Evolutionary conservation across 495 filamentous ascomycete genomes (phyloP).

Genomic region (Pseudoneurospora amorphoporcata): DNA sequence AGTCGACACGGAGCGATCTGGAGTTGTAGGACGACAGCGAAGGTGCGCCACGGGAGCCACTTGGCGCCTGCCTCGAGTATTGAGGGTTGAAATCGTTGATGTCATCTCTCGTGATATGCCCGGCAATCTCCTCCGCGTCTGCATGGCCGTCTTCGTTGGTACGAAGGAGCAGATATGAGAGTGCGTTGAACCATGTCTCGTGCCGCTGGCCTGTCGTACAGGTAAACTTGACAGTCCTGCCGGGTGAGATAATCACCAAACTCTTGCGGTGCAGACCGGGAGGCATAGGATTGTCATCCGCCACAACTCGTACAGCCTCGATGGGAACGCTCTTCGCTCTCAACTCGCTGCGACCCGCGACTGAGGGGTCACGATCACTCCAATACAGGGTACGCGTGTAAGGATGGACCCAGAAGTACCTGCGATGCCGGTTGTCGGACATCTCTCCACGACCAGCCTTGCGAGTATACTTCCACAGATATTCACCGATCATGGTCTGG

Average conservation of each 20-base stretch:
- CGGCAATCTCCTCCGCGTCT: slow-evolving; percentile 47
- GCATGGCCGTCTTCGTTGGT: slow-evolving; percentile 49
- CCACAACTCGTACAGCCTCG: slow-evolving; percentile 85
- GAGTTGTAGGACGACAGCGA: slow-evolving; percentile 81
- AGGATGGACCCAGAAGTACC: slow-evolving; percentile 98
- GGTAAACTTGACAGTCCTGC: slow-evolving; percentile 81
- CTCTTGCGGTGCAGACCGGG: slow-evolving; percentile 91
- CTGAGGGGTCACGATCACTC: slow-evolving; percentile 81
- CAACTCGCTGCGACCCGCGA: slow-evolving; percentile 63
- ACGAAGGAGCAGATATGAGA: slow-evolving; percentile 82
- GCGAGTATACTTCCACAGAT: slow-evolving; percentile 97
- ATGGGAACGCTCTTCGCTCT: slow-evolving; percentile 93
- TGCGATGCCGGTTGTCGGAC: slow-evolving; percentile 77
- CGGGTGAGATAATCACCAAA: slow-evolving; percentile 80
- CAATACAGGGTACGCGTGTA: slow-evolving; percentile 96
- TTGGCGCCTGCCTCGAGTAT: slow-evolving; percentile 37
- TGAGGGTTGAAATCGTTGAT: slow-evolving; percentile 83
- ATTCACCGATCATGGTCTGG: slow-evolving; percentile 99
- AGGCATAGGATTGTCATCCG: slow-evolving; percentile 91
- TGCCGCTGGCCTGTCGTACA: slow-evolving; percentile 88
- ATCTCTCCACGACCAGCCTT: slow-evolving; percentile 77
- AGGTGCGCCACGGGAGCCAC: slow-evolving; percentile 39
- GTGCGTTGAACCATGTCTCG: slow-evolving; percentile 97
- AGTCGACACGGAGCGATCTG: slow-evolving; percentile 51
- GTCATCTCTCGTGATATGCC: slow-evolving; percentile 59